A percentile compares a stretch with the other conserved stretches of the same genome.
These are phyloP conservation scores for Monilinia aucupariae DNA, from an alignment of 2,329 filamentous ascomycete species.

Conservation along the genomic window DNA sequence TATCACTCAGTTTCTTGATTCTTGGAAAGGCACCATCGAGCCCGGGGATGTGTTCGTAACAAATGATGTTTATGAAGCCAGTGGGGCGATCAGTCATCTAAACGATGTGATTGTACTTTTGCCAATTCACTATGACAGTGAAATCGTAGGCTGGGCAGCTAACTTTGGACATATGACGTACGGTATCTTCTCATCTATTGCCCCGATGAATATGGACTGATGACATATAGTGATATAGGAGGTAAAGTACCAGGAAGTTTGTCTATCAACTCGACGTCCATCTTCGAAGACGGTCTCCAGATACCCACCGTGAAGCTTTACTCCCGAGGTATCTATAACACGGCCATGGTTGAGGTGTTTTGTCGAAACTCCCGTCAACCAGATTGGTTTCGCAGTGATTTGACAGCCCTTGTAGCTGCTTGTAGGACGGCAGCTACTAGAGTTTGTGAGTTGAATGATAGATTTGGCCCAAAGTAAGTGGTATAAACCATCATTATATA, in stretches of 20 bases:
- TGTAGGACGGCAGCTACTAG: constrained; percentile 1
- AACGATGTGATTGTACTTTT: constrained; percentile 13
- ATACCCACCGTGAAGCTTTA: constrained; percentile 11
- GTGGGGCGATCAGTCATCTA: constrained; percentile 10
- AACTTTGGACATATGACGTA: constrained; percentile 13
- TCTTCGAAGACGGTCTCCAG: constrained; percentile 9
- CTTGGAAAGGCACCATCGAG: constrained; percentile 10
- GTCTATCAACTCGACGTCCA: constrained; percentile 6
- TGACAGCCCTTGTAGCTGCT: constrained; percentile 12
- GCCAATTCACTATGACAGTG: background rate
- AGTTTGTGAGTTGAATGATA: constrained; percentile 7
- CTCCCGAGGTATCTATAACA: constrained; percentile 6
- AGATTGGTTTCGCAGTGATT: constrained; percentile 9
- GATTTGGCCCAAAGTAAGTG: constrained; percentile 10
- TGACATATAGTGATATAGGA: background rate
- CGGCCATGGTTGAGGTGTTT: constrained; percentile 2
- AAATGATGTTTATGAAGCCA: constrained; percentile 9
- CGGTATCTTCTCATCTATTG: background rate
- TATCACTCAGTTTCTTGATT: constrained; percentile 3
- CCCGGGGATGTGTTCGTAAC: constrained; percentile 11
- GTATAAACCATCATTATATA: background rate
- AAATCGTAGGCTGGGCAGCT: constrained; percentile 10
- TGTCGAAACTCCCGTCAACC: constrained; percentile 11
- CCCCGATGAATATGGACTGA: background rate
- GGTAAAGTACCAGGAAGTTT: constrained; percentile 4